These are phyloP conservation scores for Backusella psychrophila DNA, from an alignment of 192 early-diverging fungal species.

Conservation along the genomic window DNA sequence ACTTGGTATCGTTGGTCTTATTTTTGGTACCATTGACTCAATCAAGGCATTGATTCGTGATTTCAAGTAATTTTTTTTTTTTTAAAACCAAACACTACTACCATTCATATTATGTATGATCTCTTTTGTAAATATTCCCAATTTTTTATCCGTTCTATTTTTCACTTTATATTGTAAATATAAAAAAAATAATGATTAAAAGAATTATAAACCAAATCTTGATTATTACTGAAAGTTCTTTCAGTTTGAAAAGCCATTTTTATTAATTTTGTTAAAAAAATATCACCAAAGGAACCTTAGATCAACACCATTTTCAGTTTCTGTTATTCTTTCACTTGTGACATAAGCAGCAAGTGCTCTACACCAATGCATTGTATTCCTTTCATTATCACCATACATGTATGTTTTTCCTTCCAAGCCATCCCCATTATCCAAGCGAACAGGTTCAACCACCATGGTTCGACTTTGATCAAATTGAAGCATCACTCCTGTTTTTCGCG, in stretches of 20 bases:
- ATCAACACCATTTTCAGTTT: slow-evolving; percentile 6
- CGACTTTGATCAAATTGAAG: slow-evolving; percentile 9
- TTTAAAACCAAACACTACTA: not conserved
- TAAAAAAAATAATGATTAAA: not conserved
- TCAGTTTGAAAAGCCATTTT: not conserved
- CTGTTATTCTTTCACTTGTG: not conserved
- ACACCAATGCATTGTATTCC: slow-evolving; percentile 10
- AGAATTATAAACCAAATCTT: not conserved
- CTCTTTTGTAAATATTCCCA: not conserved
- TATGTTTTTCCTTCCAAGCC: slow-evolving; percentile 8
- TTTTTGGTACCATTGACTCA: slow-evolving; percentile 65
- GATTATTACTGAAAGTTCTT: not conserved
- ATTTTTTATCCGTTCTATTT: not conserved
- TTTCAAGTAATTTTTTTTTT: slow-evolving; percentile 29
- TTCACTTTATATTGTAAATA: slow-evolving; percentile 1
- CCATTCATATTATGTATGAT: not conserved
- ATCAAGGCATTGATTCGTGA: slow-evolving; percentile 41
- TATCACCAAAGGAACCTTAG: slow-evolving; percentile 12
- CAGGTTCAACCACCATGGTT: not conserved
- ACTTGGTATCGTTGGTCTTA: slow-evolving; percentile 62
- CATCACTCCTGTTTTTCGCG: not conserved
- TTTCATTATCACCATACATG: slow-evolving; percentile 6
- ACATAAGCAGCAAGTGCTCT: not conserved
- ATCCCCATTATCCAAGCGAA: not conserved
- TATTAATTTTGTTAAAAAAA: not conserved